These are phyloP conservation scores for Lentinus polychrous DNA, from an alignment of 1,284 basidiomycete genomes.

Conservation along the genomic window DNA sequence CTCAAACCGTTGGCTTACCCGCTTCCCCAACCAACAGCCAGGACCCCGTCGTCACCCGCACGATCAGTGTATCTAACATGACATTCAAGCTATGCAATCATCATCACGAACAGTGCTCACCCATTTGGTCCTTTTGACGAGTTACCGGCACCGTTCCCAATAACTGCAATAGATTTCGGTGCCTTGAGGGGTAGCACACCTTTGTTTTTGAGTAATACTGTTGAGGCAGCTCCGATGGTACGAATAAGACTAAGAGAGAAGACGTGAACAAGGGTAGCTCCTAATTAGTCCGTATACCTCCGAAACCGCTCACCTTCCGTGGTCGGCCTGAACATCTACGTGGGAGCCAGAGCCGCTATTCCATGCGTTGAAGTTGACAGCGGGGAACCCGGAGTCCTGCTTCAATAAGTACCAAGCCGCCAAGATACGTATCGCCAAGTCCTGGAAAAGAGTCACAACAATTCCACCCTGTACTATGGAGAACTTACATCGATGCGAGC, in stretches of 20 bases:
- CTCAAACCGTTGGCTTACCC: conserved; percentile 25
- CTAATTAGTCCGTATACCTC: no score
- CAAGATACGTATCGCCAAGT: conserved; percentile 55
- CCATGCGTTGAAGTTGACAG: conserved; percentile 33
- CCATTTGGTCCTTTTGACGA: conserved; percentile 55
- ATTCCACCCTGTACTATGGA: not conserved
- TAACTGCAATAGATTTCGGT: conserved; percentile 46
- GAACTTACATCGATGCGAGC: conserved; percentile 12
- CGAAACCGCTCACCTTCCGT: conserved; percentile 38
- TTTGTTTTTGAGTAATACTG: conserved; percentile 70
- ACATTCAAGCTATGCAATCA: conserved; percentile 20
- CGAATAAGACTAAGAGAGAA: conserved; percentile 44
- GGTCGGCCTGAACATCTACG: conserved; percentile 62
- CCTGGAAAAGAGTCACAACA: conserved; percentile 23
- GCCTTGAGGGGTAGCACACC: conserved; percentile 52
- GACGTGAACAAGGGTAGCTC: not conserved
- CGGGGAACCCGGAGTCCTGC: conserved; percentile 56
- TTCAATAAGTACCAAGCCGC: conserved; percentile 56
- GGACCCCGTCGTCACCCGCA: conserved; percentile 26
- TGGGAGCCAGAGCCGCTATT: conserved; percentile 27
- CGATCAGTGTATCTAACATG: conserved; percentile 18
- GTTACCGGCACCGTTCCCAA: conserved; percentile 60
- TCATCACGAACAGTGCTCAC: conserved; percentile 22
- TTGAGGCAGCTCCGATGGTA: conserved; percentile 62
- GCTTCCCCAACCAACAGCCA: conserved; percentile 57